phyloP scores from a whole-genome alignment of 1,284 basidiomycete species.

The Ganoderma lucidum region DNA sequence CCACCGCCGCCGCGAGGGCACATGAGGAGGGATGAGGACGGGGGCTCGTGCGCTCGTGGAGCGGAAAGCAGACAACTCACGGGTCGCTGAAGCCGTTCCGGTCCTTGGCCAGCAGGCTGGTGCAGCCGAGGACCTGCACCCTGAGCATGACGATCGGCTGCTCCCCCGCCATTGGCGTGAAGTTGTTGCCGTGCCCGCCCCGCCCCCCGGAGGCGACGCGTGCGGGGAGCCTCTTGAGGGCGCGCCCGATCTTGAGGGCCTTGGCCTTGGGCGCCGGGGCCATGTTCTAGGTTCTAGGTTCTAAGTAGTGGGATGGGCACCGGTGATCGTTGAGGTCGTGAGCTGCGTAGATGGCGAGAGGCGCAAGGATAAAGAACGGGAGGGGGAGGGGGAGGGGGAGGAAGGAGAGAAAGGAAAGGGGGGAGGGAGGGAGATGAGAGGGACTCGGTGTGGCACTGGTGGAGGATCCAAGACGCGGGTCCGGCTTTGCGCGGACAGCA shows the following conservation, averaged over 20 bases:
- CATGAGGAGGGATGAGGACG: no score
- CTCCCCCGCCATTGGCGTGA: constrained; percentile 67
- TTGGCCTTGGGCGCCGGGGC: constrained; percentile 41
- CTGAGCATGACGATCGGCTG: constrained; percentile 69
- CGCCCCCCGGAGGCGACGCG: constrained; percentile 46
- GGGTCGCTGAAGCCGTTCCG: constrained; percentile 76
- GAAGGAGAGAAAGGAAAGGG: not conserved
- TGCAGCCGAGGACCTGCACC: constrained; percentile 72
- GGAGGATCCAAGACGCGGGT: constrained; percentile 1
- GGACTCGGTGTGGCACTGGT: not conserved
- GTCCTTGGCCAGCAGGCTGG: constrained; percentile 67
- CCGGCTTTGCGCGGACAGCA: constrained; percentile 3
- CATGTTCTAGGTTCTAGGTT: constrained; percentile 17
- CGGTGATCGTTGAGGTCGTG: not conserved
- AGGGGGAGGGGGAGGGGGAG: not conserved
- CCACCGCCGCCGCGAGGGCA: not conserved
- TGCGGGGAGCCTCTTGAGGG: constrained; percentile 53
- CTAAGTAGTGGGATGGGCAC: not conserved
- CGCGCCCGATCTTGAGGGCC: constrained; percentile 56
- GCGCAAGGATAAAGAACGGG: not conserved
- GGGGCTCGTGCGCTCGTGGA: not conserved
- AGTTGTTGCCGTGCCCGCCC: constrained; percentile 48
- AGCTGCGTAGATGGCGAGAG: not conserved
- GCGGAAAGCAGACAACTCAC: constrained; percentile 51
- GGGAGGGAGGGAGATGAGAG: not conserved